Evolutionary conservation across 805 yeast genomes (phyloP), one percentile per base, ranked within the genome.

Genomic region (Yarrowia sp.): DNA sequence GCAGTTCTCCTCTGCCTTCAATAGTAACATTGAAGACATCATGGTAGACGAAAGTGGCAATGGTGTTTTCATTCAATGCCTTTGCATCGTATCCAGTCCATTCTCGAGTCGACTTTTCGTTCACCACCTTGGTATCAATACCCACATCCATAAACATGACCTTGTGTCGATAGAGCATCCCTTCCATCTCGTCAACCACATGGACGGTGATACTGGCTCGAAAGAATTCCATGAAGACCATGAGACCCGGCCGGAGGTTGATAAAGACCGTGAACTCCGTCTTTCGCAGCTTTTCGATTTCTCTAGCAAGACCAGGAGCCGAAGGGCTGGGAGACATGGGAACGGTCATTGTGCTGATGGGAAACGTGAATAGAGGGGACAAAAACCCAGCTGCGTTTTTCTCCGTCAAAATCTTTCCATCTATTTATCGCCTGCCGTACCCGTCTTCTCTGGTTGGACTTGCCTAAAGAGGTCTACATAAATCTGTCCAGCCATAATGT

Each of bases 61-160:
- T 55, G 20, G 61, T 55, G 4, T n/a, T 39, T 3, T 55, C 46
- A 10, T 55, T 55, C n/a, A 55, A 24, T 9, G 61, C 61, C 61
- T 40, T 55, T 4, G 61, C 61, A 10, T 39, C 44, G 36, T 39
- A 55, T 2, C 61, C 61, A 9, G 61, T 55, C 61, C 61, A 55
- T 24, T 55, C 61, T 24, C 61, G 46, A 6, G 61, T 55, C 20
- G 61, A 55, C 19, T 55, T 55, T 15, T 39, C 61, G 30, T 55
- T 24, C 20, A 39, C 61, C 46, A 55, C 61, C 46, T 55, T 55
- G 36, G 61, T 55, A 55, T 55, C 61, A 8, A 55, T 55, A 8
- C 61, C 61, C 4, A 55, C 61, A 9, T 55, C 61, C 46, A 39
- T 55, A 15, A 39, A 55, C 61, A 55, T 55, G 38, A 55, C 46